Evolutionary conservation across 805 yeast species (phyloP).

Genomic region (Peterozyma toletana): DNA sequence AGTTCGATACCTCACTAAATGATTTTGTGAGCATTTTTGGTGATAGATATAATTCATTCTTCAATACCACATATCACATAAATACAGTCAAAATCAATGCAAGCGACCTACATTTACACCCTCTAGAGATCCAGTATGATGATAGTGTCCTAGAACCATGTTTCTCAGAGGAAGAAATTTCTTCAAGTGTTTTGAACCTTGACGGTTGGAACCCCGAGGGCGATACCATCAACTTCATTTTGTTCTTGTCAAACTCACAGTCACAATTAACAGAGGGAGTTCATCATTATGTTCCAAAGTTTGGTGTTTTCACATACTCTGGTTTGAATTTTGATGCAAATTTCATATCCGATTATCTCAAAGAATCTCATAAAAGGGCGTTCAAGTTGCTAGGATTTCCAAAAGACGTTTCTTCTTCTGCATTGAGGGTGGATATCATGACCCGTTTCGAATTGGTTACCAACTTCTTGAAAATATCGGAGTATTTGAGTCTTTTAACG

Average conservation of each 20-base stretch:
- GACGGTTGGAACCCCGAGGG: not conserved
- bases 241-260: no score
- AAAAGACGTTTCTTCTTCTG: slow-evolving; percentile 41
- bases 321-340: no score
- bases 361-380: slow-evolving; percentile 16
- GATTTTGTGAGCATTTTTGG: not conserved
- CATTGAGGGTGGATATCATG: slow-evolving; percentile 40
- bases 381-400: slow-evolving; percentile 60
- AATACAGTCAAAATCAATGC: no score
- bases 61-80: not conserved
- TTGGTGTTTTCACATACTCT: no score
- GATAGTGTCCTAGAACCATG: no score
- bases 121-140: no score
- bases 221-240: no score
- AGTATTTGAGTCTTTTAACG: not conserved
- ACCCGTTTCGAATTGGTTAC: slow-evolving; percentile 1
- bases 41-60: not conserved
- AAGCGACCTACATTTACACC: no score
- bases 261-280: no score
- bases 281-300: no score
- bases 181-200: not conserved
- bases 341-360: no score
- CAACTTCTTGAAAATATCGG: slow-evolving; percentile 3
- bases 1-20: not conserved
- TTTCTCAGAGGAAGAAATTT: not conserved